These are phyloP conservation scores for Cladosporium sp. DNA, from an alignment of 2,329 filamentous ascomycete genomes.

Conservation along the genomic window DNA sequence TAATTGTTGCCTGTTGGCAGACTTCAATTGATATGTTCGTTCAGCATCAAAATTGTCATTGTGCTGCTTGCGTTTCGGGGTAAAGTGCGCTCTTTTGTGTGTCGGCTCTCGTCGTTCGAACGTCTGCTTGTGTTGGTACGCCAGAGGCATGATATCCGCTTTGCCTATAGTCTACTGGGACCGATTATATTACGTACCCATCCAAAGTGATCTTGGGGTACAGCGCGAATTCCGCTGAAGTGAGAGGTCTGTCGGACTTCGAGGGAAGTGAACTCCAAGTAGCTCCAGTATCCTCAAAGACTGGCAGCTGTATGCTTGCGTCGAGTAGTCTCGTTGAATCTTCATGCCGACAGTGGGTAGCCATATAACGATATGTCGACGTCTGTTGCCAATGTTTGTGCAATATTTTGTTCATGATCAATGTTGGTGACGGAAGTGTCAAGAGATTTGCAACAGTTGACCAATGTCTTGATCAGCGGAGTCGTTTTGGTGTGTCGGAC, in stretches of 20 bases:
- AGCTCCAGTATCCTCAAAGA: background rate
- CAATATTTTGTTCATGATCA: background rate
- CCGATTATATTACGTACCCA: background rate
- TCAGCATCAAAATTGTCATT: too few species aligned
- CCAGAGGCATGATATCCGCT: too few species aligned
- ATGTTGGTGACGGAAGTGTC: background rate
- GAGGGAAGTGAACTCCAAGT: background rate
- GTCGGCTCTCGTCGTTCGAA: too few species aligned
- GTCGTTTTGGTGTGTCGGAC: background rate
- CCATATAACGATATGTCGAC: background rate
- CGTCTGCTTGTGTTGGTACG: too few species aligned
- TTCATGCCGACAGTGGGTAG: background rate
- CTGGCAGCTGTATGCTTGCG: background rate
- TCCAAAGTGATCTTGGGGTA: background rate
- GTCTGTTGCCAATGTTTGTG: background rate
- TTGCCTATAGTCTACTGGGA: too few species aligned
- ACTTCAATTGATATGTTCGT: too few species aligned
- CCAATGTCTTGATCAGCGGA: background rate
- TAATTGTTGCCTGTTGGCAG: too few species aligned
- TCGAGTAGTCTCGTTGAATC: background rate
- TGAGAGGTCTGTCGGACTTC: background rate
- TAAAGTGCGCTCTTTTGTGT: too few species aligned
- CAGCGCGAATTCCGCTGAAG: background rate
- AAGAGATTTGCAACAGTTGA: accelerated
- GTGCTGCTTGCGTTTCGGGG: too few species aligned